phyloP scores from a whole-genome alignment of 2,329 filamentous ascomycete species.

The Aspergillus clavatus region DNA sequence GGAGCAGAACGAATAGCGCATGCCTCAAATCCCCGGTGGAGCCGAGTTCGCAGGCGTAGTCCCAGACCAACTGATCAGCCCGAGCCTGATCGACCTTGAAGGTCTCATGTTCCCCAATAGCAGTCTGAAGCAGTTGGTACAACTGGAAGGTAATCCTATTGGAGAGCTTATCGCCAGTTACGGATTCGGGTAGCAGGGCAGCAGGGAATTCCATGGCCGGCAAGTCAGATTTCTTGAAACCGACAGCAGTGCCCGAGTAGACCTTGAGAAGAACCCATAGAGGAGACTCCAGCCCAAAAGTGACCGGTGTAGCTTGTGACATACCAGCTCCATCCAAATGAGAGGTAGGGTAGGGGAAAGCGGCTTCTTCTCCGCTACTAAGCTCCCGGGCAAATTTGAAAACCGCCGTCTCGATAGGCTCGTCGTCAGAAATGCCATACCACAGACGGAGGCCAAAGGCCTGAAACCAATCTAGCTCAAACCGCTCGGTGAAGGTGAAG shows the following conservation, averaged over 20 bases:
- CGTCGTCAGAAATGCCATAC: conserved; percentile 69
- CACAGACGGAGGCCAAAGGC: conserved; percentile 87
- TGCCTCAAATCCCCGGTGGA: conserved; percentile 63
- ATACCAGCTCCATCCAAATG: conserved; percentile 58
- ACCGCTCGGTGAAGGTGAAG: conserved; percentile 78
- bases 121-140: conserved; percentile 57
- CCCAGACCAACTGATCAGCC: conserved; percentile 61
- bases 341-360: conserved; percentile 63
- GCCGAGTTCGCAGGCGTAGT: conserved; percentile 51
- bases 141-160: conserved; percentile 81
- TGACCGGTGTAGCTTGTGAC: conserved; percentile 58
- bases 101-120: conserved; percentile 44
- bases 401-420: conserved; percentile 69
- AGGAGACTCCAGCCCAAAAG: conserved; percentile 61
- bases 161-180: conserved; percentile 69
- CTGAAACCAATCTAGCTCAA: conserved; percentile 87
- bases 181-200: conserved; percentile 69
- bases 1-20: conserved; percentile 71
- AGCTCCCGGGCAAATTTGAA: conserved; percentile 69
- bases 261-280: conserved; percentile 83
- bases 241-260: conserved; percentile 52
- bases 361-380: conserved; percentile 61
- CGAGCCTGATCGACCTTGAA: conserved; percentile 54
- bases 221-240: conserved; percentile 30
- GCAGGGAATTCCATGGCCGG: conserved; percentile 54